Evolutionary conservation across 495 filamentous ascomycete genomes (phyloP).

Genomic region (Hypoxylon fuscum): DNA sequence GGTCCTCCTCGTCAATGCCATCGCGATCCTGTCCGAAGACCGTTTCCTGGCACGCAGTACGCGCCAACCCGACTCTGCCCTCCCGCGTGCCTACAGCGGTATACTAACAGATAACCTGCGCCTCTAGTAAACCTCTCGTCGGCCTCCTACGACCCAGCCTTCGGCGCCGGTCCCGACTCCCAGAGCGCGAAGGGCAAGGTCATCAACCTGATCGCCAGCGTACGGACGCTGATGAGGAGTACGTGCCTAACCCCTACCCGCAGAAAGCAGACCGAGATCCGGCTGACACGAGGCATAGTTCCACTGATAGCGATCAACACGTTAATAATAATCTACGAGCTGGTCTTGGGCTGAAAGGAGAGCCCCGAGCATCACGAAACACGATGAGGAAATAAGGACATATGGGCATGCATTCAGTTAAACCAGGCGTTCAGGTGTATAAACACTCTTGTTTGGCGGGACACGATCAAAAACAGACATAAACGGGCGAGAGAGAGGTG

Average conservation of each 20-base stretch:
- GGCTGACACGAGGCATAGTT: conserved; percentile 63
- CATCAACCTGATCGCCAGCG: conserved; percentile 88
- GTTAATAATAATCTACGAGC: conserved; percentile 86
- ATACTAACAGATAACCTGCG: conserved; percentile 6
- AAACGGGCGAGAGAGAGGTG: background rate
- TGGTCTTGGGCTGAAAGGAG: conserved; percentile 75
- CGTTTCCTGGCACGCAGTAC: conserved; percentile 94
- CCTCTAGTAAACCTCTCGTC: conserved; percentile 83
- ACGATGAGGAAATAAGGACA: conserved; percentile 20
- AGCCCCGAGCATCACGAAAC: background rate
- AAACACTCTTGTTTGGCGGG: conserved; percentile 21
- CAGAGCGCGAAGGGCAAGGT: conserved; percentile 84
- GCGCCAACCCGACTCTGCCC: conserved; percentile 39
- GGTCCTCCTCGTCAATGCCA: conserved; percentile 89
- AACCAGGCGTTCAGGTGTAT: conserved; percentile 35
- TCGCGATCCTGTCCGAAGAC: conserved; percentile 96
- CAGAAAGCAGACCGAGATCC: background rate
- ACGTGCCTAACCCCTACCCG: conserved; percentile 50
- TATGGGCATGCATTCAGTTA: conserved; percentile 22
- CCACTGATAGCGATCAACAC: conserved; percentile 93
- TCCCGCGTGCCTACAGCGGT: background rate
- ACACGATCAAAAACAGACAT: conserved; percentile 16
- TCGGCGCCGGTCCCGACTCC: conserved; percentile 74
- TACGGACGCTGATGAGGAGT: conserved; percentile 95
- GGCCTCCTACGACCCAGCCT: conserved; percentile 70